Conservation (phyloP, 2,329 filamentous ascomycete species). For the Achaetomium macrosporum region DNA sequence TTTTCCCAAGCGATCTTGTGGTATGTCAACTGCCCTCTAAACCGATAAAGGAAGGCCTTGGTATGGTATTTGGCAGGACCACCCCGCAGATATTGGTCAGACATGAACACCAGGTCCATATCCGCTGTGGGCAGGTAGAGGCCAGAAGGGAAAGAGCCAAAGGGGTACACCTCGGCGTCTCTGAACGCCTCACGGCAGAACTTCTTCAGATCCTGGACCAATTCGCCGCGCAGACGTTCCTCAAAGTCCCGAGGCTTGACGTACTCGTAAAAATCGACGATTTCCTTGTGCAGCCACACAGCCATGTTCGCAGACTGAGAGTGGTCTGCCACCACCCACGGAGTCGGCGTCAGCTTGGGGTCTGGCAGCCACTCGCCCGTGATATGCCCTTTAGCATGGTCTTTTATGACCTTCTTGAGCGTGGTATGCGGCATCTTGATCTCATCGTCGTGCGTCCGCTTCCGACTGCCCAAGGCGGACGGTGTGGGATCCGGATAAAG, state of each 20-base stretch:
- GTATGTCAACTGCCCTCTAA: conserved; percentile 53
- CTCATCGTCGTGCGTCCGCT: conserved; percentile 67
- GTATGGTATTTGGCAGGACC: conserved; percentile 44
- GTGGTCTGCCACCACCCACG: conserved; percentile 59
- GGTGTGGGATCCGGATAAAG: conserved; percentile 32
- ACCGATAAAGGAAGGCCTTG: conserved; percentile 54
- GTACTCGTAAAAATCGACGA: conserved; percentile 82
- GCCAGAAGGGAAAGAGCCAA: conserved; percentile 91
- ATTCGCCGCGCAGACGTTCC: conserved; percentile 62
- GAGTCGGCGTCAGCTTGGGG: conserved; percentile 41
- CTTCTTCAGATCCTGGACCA: conserved; percentile 63
- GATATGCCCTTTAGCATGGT: conserved; percentile 45
- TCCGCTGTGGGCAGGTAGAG: conserved; percentile 69
- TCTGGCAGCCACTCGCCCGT: conserved; percentile 47
- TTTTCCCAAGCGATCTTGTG: conserved; percentile 51
- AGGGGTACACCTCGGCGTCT: conserved; percentile 62
- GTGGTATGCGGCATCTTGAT: conserved; percentile 54
- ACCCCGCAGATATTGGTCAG: conserved; percentile 48
- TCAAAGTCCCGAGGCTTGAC: conserved; percentile 75
- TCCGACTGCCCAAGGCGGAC: conserved; percentile 56
- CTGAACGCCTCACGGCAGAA: conserved; percentile 53
- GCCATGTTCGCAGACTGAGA: conserved; percentile 47
- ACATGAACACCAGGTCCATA: conserved; percentile 85
- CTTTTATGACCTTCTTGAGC: conserved; percentile 47
- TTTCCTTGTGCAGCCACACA: conserved; percentile 75